A percentile compares a stretch with the other conserved stretches of the same genome.
These are phyloP conservation scores for Fomitopsis pinicola DNA, from an alignment of 1,284 basidiomycete genomes.

Conservation along the genomic window DNA sequence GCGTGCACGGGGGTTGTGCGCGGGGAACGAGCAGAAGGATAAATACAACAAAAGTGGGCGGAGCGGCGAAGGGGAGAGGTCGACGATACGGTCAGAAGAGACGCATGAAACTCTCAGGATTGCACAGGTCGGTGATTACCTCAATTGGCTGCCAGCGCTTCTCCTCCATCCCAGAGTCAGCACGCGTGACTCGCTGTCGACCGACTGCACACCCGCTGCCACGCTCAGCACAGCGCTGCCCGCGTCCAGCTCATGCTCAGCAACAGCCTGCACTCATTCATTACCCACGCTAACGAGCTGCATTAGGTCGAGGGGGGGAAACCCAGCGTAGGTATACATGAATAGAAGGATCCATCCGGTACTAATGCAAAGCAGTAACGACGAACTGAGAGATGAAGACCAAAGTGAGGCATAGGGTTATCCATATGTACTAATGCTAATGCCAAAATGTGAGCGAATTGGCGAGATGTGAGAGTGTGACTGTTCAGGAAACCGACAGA, in stretches of 20 bases:
- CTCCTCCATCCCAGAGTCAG: not conserved
- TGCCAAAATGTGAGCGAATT: conserved; percentile 4
- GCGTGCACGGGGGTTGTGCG: not conserved
- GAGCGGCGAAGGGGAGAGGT: not conserved
- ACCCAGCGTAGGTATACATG: conserved; percentile 1
- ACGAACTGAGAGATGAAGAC: not conserved
- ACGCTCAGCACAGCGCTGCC: not conserved
- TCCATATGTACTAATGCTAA: conserved; percentile 8
- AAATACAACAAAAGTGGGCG: not conserved
- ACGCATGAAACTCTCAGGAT: not conserved
- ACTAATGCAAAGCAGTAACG: conserved; percentile 4
- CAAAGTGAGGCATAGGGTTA: conserved; percentile 1
- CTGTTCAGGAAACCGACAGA: not conserved
- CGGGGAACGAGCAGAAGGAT: not conserved
- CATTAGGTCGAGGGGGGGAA: conserved; percentile 2
- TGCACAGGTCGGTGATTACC: conserved; percentile 8
- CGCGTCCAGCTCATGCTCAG: not conserved
- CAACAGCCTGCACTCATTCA: not conserved
- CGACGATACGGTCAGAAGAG: conserved; percentile 2
- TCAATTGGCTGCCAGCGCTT: not conserved
- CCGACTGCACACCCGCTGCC: not conserved
- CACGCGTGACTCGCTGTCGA: not conserved
- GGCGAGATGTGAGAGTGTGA: not conserved
- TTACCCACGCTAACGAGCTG: not conserved
- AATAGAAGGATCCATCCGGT: not conserved